phyloP scores from a whole-genome alignment of 306 rosid genomes.

The Purshia tridentata region DNA sequence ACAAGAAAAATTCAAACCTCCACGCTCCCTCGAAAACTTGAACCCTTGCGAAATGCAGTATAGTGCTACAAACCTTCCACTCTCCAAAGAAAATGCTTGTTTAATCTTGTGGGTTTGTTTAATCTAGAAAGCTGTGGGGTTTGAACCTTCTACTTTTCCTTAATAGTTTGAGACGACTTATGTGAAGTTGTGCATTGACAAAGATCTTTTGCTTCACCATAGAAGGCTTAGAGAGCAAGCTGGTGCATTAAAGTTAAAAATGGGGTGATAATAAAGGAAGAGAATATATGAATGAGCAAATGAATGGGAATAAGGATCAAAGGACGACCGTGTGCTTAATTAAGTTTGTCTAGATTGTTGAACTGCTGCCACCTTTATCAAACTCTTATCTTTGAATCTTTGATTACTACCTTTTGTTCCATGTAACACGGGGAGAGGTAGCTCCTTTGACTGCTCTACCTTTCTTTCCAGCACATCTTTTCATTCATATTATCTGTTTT shows the following conservation, averaged over 20 bases:
- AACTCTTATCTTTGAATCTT: neutral
- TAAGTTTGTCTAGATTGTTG: slow-evolving; percentile 11
- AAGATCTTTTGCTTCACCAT: neutral
- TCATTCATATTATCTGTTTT: slow-evolving; percentile 25
- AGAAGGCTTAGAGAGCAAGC: slow-evolving; percentile 7
- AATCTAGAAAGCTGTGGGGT: neutral
- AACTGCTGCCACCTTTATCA: neutral
- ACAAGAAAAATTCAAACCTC: slow-evolving; percentile 19
- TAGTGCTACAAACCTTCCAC: slow-evolving; percentile 3
- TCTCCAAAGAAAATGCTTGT: neutral
- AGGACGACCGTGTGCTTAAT: slow-evolving; percentile 14
- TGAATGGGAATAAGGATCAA: slow-evolving; percentile 1
- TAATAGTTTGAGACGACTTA: neutral
- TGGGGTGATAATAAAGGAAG: neutral
- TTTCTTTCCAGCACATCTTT: slow-evolving; percentile 23
- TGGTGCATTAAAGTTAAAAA: slow-evolving; percentile 5
- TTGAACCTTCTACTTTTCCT: slow-evolving; percentile 4
- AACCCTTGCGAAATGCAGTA: neutral
- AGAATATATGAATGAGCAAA: neutral
- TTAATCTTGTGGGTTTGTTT: slow-evolving; percentile 6
- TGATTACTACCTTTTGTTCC: slow-evolving; percentile 21
- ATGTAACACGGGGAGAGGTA: slow-evolving; percentile 29
- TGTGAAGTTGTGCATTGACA: slow-evolving; percentile 5
- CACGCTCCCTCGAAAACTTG: slow-evolving; percentile 9
- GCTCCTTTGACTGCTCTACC: slow-evolving; percentile 27